Evolutionary conservation across 2,329 filamentous ascomycete species (phyloP).

Genomic region (Penicillium sp.): DNA sequence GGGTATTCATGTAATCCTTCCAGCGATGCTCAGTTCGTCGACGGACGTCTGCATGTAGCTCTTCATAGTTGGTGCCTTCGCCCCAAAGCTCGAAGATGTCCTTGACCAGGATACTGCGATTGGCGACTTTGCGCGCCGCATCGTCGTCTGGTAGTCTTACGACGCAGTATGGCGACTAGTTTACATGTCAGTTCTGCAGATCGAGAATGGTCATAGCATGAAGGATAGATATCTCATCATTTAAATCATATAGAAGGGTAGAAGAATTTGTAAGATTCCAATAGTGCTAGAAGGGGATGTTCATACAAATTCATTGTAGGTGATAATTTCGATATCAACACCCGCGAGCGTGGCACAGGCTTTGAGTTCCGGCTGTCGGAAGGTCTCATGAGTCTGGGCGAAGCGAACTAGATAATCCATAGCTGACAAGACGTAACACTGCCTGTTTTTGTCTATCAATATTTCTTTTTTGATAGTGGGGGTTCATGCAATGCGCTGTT

Average conservation of each 20-base stretch:
- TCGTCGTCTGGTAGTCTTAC: slow-evolving; percentile 65
- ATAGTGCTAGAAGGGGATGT: slow-evolving; percentile 1
- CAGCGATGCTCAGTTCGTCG: slow-evolving; percentile 62
- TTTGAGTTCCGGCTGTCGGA: slow-evolving; percentile 79
- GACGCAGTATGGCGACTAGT: slow-evolving; percentile 83
- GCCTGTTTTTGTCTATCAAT: neutral
- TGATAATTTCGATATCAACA: slow-evolving; percentile 69
- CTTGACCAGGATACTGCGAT: slow-evolving; percentile 76
- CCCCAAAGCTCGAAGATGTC: slow-evolving; percentile 91
- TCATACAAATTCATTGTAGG: slow-evolving; percentile 71
- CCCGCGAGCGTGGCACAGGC: slow-evolving; percentile 70
- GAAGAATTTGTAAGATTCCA: neutral
- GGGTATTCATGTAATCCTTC: slow-evolving; percentile 60
- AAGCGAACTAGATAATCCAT: slow-evolving; percentile 87
- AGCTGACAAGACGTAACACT: neutral
- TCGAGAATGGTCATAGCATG: slow-evolving; percentile 6
- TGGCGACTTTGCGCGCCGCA: slow-evolving; percentile 65
- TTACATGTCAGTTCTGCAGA: slow-evolving; percentile 14
- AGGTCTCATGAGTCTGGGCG: slow-evolving; percentile 85
- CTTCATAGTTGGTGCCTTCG: slow-evolving; percentile 62
- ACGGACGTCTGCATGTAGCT: slow-evolving; percentile 66
- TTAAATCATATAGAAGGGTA: neutral
- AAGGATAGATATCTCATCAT: neutral
- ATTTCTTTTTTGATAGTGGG: neutral
- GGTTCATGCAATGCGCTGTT: slow-evolving; percentile 3